Percentiles rank a stretch among this genome's conserved stretches.
These are phyloP conservation scores for Aureobasidium sp. DNA, from an alignment of 2,329 filamentous ascomycete genomes.

Conservation along the genomic window DNA sequence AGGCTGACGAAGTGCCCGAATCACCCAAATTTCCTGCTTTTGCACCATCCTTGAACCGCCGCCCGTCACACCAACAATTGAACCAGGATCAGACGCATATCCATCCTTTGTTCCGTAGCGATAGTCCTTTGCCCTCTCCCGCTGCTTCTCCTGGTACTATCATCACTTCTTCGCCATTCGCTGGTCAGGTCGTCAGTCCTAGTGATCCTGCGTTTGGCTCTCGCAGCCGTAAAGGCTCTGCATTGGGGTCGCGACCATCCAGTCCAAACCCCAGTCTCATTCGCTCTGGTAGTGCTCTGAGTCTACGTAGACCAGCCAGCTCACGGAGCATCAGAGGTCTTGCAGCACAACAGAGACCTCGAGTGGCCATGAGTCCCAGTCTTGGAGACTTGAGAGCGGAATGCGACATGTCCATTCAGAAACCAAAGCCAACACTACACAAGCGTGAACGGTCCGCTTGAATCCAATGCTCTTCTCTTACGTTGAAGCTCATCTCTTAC, in stretches of 20 bases:
- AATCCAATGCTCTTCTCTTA: neutral
- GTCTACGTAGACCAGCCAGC: slow-evolving; percentile 2
- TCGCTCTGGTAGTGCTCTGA: neutral
- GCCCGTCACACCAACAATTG: slow-evolving; percentile 17
- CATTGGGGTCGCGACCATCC: neutral
- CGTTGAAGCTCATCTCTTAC: neutral
- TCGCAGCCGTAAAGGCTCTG: slow-evolving; percentile 4
- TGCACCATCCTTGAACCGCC: slow-evolving; percentile 9
- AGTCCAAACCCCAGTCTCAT: neutral
- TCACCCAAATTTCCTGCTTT: slow-evolving; percentile 3
- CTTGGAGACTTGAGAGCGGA: neutral
- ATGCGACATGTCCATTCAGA: neutral
- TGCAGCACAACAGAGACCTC: slow-evolving; percentile 1
- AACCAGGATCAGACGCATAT: slow-evolving; percentile 56
- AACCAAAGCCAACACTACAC: neutral
- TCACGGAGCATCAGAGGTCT: slow-evolving; percentile 6
- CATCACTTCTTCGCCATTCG: slow-evolving; percentile 61
- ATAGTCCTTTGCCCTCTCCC: slow-evolving; percentile 58
- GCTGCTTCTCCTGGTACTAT: slow-evolving; percentile 60
- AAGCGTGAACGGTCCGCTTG: slow-evolving; percentile 5
- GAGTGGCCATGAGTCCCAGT: slow-evolving; percentile 2
- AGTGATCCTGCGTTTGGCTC: slow-evolving; percentile 1
- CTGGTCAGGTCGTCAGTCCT: slow-evolving; percentile 50
- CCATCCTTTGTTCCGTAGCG: slow-evolving; percentile 68
- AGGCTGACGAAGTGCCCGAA: slow-evolving; percentile 2